Evolutionary conservation across 306 rosid species (phyloP).

Genomic region (Clitoria ternatea): DNA sequence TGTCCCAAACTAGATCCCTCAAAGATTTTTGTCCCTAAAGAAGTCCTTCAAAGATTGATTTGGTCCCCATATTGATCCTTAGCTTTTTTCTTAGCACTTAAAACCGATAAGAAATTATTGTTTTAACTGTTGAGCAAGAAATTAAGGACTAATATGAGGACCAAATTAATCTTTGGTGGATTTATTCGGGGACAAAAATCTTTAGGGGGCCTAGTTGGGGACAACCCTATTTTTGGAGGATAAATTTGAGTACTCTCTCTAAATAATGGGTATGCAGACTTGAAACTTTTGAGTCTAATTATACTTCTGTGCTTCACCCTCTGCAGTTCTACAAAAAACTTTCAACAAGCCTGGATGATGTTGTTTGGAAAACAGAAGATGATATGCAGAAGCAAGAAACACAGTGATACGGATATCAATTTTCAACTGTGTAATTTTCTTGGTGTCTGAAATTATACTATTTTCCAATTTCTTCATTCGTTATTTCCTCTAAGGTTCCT

Average conservation of each 20-base stretch:
- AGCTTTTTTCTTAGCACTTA: too few species aligned
- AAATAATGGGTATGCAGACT: background rate
- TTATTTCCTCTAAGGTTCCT: background rate
- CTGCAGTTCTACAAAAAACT: slow-evolving; percentile 90
- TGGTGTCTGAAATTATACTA: background rate
- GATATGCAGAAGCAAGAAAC: slow-evolving; percentile 54
- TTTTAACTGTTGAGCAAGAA: too few species aligned
- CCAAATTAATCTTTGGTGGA: too few species aligned
- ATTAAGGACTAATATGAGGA: too few species aligned
- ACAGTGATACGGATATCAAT: slow-evolving; percentile 33
- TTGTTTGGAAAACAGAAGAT: slow-evolving; percentile 95
- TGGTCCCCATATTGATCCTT: too few species aligned
- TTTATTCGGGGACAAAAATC: too few species aligned
- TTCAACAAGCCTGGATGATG: slow-evolving; percentile 73
- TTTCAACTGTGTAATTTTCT: slow-evolving; percentile 28
- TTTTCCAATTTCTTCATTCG: slow-evolving; percentile 24
- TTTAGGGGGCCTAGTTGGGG: background rate
- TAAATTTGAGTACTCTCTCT: too few species aligned
- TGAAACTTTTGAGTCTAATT: background rate
- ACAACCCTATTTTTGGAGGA: too few species aligned
- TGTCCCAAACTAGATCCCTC: too few species aligned
- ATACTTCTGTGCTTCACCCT: background rate
- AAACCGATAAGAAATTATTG: too few species aligned
- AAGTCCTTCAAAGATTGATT: too few species aligned
- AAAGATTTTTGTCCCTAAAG: too few species aligned